Percentiles rank a stretch among this genome's conserved stretches.
Conservation (phyloP, 345 rosid species). For the Populus nigra region DNA sequence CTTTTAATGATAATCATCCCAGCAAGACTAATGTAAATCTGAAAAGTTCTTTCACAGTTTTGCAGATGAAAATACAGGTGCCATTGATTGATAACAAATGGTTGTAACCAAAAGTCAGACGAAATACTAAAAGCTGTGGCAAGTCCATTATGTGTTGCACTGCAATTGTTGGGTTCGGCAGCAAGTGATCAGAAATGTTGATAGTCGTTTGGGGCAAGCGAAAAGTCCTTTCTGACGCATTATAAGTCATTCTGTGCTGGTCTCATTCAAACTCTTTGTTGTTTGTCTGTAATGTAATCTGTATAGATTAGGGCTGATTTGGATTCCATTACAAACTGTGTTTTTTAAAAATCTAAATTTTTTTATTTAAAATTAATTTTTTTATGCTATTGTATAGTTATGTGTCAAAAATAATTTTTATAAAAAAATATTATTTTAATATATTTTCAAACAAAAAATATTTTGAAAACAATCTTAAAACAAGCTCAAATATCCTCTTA, state of each 20-base stretch:
- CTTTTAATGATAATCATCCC: background rate
- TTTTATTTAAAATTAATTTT: too few relatives aligned
- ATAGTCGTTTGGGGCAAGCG: background rate
- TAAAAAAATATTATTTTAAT: too few relatives aligned
- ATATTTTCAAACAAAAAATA: accelerated
- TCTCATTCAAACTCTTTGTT: too few relatives aligned
- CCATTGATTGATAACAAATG: background rate
- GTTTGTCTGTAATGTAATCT: too few relatives aligned
- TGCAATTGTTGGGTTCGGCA: background rate
- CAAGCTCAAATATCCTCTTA: too few relatives aligned
- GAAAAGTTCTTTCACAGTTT: background rate
- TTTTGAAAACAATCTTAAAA: too few relatives aligned
- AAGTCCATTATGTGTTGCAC: background rate
- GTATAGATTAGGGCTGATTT: too few relatives aligned
- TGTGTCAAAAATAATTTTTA: too few relatives aligned
- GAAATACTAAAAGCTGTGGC: conserved; percentile 12
- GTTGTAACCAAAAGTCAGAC: conserved; percentile 15
- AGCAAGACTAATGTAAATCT: background rate
- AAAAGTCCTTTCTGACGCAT: background rate
- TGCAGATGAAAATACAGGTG: background rate
- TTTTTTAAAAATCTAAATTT: too few relatives aligned
- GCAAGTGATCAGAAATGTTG: background rate
- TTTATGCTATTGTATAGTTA: too few relatives aligned
- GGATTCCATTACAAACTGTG: too few relatives aligned
- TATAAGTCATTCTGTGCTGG: background rate